These are phyloP conservation scores for Phytophthora tubulina DNA, from an alignment of 352 stramenopile genomes.

Conservation along the genomic window DNA sequence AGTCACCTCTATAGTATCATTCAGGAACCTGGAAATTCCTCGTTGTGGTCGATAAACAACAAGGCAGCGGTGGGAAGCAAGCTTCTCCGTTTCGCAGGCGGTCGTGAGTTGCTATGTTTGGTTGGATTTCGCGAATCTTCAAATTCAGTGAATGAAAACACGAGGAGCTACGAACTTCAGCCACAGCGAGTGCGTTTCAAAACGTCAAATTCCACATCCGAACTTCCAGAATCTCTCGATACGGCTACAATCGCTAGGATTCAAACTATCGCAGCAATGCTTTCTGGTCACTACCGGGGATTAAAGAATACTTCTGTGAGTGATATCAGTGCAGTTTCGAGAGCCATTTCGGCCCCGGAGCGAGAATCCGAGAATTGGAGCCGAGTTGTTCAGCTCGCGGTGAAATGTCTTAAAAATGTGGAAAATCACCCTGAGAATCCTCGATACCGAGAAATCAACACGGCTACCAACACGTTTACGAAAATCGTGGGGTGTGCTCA, in stretches of 20 bases:
- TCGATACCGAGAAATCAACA: constrained; percentile 64
- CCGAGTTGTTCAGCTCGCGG: constrained; percentile 50
- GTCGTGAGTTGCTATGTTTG: constrained; percentile 48
- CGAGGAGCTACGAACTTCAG: constrained; percentile 41
- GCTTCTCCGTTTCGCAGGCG: constrained; percentile 32
- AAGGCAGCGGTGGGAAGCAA: constrained; percentile 37
- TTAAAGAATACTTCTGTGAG: constrained; percentile 54
- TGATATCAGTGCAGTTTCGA: constrained; percentile 62
- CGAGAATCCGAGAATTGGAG: constrained; percentile 37
- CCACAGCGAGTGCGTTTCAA: constrained; percentile 55
- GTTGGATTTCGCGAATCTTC: constrained; percentile 44
- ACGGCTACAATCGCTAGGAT: constrained; percentile 40
- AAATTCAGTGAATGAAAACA: neutral
- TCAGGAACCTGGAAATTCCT: constrained; percentile 51
- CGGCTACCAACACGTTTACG: constrained; percentile 57
- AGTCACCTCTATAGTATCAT: constrained; percentile 42
- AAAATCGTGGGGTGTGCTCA: constrained; percentile 44
- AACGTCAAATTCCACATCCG: constrained; percentile 32
- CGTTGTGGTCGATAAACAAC: constrained; percentile 45
- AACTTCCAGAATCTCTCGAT: constrained; percentile 35
- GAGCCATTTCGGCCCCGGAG: constrained; percentile 39
- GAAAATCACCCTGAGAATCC: constrained; percentile 52
- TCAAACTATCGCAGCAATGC: constrained; percentile 50
- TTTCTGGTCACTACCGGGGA: constrained; percentile 56
- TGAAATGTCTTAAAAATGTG: constrained; percentile 67